Percentiles rank a stretch among this genome's conserved stretches.
Conservation (phyloP, 139 green algal species). For the Coelastrella sp. region DNA sequence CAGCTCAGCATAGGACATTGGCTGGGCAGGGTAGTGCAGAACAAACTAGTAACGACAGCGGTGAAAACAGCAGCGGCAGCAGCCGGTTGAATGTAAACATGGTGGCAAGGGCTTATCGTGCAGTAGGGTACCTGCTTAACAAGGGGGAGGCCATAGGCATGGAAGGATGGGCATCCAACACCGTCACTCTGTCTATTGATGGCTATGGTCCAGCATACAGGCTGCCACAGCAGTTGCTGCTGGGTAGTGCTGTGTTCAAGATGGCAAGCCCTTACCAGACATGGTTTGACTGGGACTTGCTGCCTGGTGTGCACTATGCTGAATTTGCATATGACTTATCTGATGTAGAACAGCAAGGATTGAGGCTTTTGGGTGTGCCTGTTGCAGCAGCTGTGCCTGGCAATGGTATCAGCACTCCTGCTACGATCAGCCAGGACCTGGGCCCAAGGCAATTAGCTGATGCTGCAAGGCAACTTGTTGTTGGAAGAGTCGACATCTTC, state of each 20-base stretch:
- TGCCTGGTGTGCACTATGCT: neutral
- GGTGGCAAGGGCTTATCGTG: neutral
- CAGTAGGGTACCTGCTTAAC: slow-evolving; percentile 24
- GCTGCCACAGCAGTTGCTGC: slow-evolving; percentile 44
- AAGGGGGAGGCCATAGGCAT: slow-evolving; percentile 7
- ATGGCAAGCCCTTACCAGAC: slow-evolving; percentile 27
- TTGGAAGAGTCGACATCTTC: neutral
- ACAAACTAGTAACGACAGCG: neutral
- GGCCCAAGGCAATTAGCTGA: neutral
- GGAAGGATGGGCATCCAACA: slow-evolving; percentile 13
- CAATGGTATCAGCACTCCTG: no score
- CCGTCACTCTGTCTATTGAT: neutral
- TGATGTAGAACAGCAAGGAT: neutral
- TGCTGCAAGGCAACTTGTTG: neutral
- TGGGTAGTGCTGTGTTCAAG: slow-evolving; percentile 10
- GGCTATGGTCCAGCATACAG: slow-evolving; percentile 22
- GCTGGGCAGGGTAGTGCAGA: no score
- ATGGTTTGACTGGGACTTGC: slow-evolving; percentile 30
- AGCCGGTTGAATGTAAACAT: neutral
- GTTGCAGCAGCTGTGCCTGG: neutral
- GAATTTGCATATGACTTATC: slow-evolving; percentile 22
- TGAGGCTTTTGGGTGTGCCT: neutral
- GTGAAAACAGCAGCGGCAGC: neutral
- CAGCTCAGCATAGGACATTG: no score
- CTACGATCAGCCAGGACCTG: neutral